These are phyloP conservation scores for Nicotiana paniculata DNA, from an alignment of 257 asterid species.

Conservation along the genomic window DNA sequence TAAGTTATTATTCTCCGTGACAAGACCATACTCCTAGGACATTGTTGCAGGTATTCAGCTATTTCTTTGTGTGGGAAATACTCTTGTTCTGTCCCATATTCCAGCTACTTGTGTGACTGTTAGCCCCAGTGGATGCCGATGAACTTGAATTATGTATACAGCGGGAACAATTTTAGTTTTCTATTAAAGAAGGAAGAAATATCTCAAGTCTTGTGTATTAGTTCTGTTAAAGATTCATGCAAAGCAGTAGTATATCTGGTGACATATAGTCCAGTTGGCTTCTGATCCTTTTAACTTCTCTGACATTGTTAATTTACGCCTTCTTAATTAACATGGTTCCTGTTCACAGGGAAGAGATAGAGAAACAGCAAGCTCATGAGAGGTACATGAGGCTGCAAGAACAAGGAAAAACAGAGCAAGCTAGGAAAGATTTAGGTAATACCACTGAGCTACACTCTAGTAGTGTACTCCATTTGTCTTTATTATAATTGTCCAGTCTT, in stretches of 20 bases:
- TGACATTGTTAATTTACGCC: neutral
- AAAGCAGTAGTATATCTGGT: neutral
- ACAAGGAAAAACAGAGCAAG: constrained; percentile 95
- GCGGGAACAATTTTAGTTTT: neutral
- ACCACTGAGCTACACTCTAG: neutral
- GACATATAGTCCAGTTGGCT: neutral
- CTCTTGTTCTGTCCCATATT: neutral
- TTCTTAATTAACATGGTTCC: neutral
- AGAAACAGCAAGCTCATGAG: constrained; percentile 84
- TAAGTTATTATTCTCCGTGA: neutral
- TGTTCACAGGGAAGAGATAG: constrained; percentile 83
- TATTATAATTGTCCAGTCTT: neutral
- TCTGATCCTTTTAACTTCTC: neutral
- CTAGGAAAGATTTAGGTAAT: constrained; percentile 87
- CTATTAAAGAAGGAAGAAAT: neutral
- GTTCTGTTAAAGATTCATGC: neutral
- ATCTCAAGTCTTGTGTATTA: neutral
- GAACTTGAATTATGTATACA: neutral
- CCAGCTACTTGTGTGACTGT: neutral
- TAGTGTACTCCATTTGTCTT: neutral
- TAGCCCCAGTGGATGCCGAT: neutral
- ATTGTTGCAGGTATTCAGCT: neutral
- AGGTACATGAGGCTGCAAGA: constrained; percentile 97
- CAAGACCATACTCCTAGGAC: neutral
- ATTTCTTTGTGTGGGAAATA: neutral